Conservation (phyloP, 2,329 filamentous ascomycete species). For the Exserohilum turcica region DNA sequence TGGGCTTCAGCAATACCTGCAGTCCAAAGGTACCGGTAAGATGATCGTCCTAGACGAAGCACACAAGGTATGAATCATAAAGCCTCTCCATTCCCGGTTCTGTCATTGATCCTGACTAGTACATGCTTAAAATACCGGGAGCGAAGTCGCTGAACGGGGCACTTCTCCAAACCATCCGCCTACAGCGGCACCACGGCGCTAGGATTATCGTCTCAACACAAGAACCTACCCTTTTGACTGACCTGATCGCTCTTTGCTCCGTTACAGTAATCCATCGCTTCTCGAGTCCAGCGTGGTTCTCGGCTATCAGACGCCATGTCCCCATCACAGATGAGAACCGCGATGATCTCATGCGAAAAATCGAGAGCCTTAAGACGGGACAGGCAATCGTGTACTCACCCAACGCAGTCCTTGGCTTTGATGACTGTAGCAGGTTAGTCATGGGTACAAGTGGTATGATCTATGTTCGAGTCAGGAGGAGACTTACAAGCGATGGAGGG, state of each 20-base stretch:
- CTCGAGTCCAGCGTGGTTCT: background rate
- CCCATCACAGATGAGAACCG: background rate
- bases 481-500: conserved; percentile 24
- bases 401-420: conserved; percentile 48
- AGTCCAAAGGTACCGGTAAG: conserved; percentile 53
- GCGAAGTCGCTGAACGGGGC: conserved; percentile 66
- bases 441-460: conserved; percentile 24
- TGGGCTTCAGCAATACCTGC: conserved; percentile 68
- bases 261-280: conserved; percentile 64
- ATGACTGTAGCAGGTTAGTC: conserved; percentile 12
- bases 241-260: conserved; percentile 72
- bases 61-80: conserved; percentile 60
- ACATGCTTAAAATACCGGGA: conserved; percentile 61
- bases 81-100: background rate
- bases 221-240: conserved; percentile 72
- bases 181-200: conserved; percentile 71
- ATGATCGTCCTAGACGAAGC: conserved; percentile 77
- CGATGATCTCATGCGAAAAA: background rate
- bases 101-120: conserved; percentile 42
- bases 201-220: conserved; percentile 76
- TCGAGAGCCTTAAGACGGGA: conserved; percentile 50
- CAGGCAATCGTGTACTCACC: conserved; percentile 58
- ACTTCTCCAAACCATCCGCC: conserved; percentile 67
- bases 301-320: background rate
- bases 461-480: conserved; percentile 31